Evolutionary conservation across 2,329 filamentous ascomycete species (phyloP), one percentile per base, ranked within the genome.

Genomic region (Fusarium sp.): DNA sequence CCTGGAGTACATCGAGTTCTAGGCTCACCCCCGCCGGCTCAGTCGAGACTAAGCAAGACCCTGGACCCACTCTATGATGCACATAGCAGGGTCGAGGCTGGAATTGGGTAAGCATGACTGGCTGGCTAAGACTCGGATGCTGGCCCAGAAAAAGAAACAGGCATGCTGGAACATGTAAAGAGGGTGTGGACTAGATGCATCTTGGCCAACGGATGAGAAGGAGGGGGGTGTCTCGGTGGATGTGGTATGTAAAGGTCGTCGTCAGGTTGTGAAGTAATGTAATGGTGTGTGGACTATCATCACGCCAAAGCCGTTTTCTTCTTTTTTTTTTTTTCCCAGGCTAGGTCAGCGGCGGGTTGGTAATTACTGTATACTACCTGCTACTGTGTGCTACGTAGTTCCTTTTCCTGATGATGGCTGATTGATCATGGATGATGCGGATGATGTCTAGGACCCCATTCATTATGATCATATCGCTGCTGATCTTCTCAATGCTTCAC

Each of bases 371-470:
- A 36, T n/a, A 16, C n/a, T 31, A 33, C 23, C 12, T 42, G 23
- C 40, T 41, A 38, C 20, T 34, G 28, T 41, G 28, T 40, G 20
- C 44, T 57, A 62, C 47, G 46, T 62, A 59, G 46, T 67, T 44
- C 46, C 37, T 34, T 69, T 56, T 66, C 56, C 38, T 65, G 34
- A 54, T 69, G 60, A 65, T 69, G 66, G 38, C 50, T 69, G 49
- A 55, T 66, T 50, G 46, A 67, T 62, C 57, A 64, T 70, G 63
- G 54, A 69, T 70, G 67, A 70, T 70, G 67, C 46, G 36, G 61
- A 52, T 62, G 57, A 64, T 63, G 60, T 45, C 60, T 49, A 12
- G 44, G 40, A 44, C 49, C 34, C 40, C 56, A 55, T 62, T 46
- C 28, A 49, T 50, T 45, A 57, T 60, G 59, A 51, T 51, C 36